phyloP scores from a whole-genome alignment of 169 alveolate genomes.

The Plasmodium sp. region DNA sequence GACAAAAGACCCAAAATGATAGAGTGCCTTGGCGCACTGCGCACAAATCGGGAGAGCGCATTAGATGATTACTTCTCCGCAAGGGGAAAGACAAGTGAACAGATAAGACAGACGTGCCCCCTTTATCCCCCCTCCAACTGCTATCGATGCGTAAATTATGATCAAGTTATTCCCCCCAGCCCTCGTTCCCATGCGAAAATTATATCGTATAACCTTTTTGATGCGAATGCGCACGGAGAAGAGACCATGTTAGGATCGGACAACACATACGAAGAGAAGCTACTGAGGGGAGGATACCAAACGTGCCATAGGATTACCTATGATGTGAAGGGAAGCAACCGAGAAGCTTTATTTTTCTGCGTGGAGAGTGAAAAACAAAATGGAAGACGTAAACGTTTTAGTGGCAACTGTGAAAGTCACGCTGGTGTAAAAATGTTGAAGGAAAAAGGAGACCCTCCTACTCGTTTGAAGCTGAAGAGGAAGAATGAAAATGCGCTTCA shows the following conservation, averaged over 20 bases:
- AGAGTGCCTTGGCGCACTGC: neutral
- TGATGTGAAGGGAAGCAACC: neutral
- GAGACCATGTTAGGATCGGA: neutral
- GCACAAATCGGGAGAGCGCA: neutral
- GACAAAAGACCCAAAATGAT: constrained; percentile 3
- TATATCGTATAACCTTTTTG: neutral
- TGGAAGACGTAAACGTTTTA: neutral
- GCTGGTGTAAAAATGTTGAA: neutral
- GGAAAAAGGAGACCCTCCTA: neutral
- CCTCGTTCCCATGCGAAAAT: neutral
- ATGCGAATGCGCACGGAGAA: neutral
- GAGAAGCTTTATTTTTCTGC: neutral
- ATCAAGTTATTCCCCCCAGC: neutral
- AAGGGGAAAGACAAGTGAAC: neutral
- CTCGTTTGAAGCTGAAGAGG: neutral
- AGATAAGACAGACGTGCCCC: neutral
- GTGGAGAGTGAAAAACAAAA: neutral
- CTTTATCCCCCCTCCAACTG: neutral
- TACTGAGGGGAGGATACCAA: neutral
- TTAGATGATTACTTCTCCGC: neutral
- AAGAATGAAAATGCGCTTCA: neutral
- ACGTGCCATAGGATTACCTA: neutral
- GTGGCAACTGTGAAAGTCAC: neutral
- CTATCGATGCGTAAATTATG: neutral
- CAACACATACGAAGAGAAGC: neutral